These are phyloP conservation scores for Hypoxylon fuscum DNA, from an alignment of 495 filamentous ascomycete genomes.

Conservation along the genomic window DNA sequence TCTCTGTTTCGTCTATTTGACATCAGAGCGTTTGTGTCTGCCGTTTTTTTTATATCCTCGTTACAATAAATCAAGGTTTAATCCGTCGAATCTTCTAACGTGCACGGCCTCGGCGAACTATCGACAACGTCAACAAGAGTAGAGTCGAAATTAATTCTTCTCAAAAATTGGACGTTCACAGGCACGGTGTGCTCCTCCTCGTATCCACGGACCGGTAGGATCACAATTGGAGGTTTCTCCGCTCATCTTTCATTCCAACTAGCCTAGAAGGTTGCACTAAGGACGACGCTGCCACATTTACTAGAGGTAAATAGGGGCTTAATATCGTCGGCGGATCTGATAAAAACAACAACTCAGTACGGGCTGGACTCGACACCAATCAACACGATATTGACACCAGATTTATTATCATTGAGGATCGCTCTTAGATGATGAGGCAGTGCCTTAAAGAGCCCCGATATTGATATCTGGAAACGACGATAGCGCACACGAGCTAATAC, in stretches of 20 bases:
- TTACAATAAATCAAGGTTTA: constrained; percentile 48
- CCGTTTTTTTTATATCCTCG: constrained; percentile 14
- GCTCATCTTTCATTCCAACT: constrained; percentile 25
- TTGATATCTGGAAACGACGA: constrained; percentile 30
- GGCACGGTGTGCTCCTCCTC: constrained; percentile 29
- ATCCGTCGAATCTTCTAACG: constrained; percentile 48
- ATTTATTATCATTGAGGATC: constrained; percentile 12
- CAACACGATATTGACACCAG: constrained; percentile 26
- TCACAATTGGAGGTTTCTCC: constrained; percentile 19
- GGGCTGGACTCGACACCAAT: constrained; percentile 45
- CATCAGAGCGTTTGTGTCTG: constrained; percentile 10
- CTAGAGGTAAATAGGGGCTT: constrained; percentile 41
- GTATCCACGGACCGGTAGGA: constrained; percentile 20
- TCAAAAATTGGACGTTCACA: no score
- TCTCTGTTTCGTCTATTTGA: constrained; percentile 39
- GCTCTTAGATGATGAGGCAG: constrained; percentile 30
- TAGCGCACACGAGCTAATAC: constrained; percentile 33
- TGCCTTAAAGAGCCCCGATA: constrained; percentile 33
- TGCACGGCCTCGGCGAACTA: constrained; percentile 26
- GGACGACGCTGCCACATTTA: constrained; percentile 33
- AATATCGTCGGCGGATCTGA: constrained; percentile 21
- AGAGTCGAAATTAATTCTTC: constrained; percentile 19
- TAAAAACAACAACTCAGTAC: constrained; percentile 22
- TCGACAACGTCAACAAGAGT: constrained; percentile 12
- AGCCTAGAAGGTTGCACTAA: constrained; percentile 38